Conservation (phyloP, 805 yeast genomes). For the Vanderwaltozyma tropicalis region DNA sequence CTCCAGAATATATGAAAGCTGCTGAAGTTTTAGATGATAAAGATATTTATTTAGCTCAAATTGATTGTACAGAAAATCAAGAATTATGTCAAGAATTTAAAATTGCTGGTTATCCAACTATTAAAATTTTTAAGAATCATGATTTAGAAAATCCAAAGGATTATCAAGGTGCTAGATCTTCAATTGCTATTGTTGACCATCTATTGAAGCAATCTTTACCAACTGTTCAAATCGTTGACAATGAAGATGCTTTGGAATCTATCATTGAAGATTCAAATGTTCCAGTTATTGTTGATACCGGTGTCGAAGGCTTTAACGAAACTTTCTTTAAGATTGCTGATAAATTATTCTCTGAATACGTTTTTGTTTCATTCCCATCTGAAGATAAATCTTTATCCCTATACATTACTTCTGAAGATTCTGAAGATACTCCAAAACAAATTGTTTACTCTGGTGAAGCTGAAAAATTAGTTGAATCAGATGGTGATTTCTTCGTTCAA, state of each 20-base stretch:
- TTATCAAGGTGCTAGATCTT: conserved; percentile 77
- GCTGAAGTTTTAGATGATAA: conserved; percentile 55
- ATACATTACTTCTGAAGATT: conserved; percentile 23
- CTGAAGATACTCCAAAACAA: conserved; percentile 21
- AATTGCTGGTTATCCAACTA: conserved; percentile 75
- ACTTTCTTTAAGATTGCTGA: conserved; percentile 58
- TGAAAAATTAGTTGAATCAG: conserved; percentile 20
- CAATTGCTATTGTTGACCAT: conserved; percentile 65
- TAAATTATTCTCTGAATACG: conserved; percentile 48
- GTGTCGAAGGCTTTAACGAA: conserved; percentile 34
- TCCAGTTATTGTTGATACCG: conserved; percentile 48
- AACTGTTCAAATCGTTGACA: conserved; percentile 45
- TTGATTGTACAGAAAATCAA: conserved; percentile 74
- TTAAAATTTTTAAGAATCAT: conserved; percentile 59
- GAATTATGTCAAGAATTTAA: conserved; percentile 59
- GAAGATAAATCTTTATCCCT: conserved; percentile 29
- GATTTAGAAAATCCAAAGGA: conserved; percentile 37
- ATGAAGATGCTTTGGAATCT: conserved; percentile 40
- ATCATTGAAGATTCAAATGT: conserved; percentile 34
- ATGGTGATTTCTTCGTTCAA: conserved; percentile 42
- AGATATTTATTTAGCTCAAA: conserved; percentile 64
- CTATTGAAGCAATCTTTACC: conserved; percentile 81
- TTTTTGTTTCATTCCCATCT: conserved; percentile 41
- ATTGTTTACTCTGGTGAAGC: conserved; percentile 23
- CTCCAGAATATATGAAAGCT: conserved; percentile 70